Conservation (phyloP, 1,284 basidiomycete species). For the Dichomitus squalens region DNA sequence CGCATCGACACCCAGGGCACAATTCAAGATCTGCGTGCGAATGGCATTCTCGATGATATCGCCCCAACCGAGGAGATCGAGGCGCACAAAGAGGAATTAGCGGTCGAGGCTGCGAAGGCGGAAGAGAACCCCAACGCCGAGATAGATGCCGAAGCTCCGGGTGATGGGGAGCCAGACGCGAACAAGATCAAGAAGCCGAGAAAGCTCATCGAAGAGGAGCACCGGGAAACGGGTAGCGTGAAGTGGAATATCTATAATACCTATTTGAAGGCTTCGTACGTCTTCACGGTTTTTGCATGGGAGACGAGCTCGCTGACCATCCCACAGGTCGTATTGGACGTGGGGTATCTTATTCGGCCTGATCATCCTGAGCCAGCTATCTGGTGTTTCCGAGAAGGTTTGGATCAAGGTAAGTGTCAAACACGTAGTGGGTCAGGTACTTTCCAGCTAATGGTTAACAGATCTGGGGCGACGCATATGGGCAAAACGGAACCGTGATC, state of each 20-base stretch:
- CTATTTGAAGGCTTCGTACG: conserved; percentile 71
- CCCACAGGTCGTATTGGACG: conserved; percentile 62
- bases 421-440: not conserved
- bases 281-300: not conserved
- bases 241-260: conserved; percentile 81
- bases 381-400: conserved; percentile 61
- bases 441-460: conserved; percentile 22
- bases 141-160: conserved; percentile 31
- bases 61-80: conserved; percentile 43
- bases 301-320: not conserved
- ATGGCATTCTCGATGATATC: conserved; percentile 62
- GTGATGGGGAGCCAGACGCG: conserved; percentile 28
- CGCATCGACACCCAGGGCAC: conserved; percentile 71
- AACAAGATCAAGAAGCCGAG: conserved; percentile 47
- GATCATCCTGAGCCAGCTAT: conserved; percentile 50
- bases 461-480: conserved; percentile 68
- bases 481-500: conserved; percentile 16
- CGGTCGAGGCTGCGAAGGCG: conserved; percentile 39
- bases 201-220: conserved; percentile 71
- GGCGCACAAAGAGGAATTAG: conserved; percentile 34
- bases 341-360: conserved; percentile 53
- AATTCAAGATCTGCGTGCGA: conserved; percentile 57
- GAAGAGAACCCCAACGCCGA: conserved; percentile 35
- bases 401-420: conserved; percentile 70
- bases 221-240: conserved; percentile 73